phyloP scores from a whole-genome alignment of 2,329 filamentous ascomycete species.

The Didymella pomorum region DNA sequence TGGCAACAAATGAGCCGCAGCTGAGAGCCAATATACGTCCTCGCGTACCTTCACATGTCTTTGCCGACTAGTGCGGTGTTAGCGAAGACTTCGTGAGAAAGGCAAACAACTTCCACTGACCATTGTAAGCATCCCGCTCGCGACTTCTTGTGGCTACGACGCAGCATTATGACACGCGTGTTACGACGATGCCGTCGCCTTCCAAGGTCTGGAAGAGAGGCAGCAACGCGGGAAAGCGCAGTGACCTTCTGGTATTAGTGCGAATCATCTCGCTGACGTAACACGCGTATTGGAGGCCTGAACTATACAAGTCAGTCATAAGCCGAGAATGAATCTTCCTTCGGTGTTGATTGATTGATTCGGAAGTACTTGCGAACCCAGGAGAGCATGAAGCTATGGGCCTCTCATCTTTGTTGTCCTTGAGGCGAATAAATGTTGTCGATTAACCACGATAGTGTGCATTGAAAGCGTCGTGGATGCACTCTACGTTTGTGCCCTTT shows the following conservation, averaged over 20 bases:
- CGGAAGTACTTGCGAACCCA: not conserved
- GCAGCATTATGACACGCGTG: not conserved
- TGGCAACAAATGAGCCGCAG: not conserved
- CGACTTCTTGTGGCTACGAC: not conserved
- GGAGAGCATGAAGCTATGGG: too few relatives aligned
- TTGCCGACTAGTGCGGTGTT: not conserved
- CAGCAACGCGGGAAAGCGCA: not conserved
- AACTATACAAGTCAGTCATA: not conserved
- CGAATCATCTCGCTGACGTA: not conserved
- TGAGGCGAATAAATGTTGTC: not conserved
- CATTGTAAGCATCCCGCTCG: not conserved
- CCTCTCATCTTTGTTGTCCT: not conserved
- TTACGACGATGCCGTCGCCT: not conserved
- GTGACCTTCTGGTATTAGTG: not conserved
- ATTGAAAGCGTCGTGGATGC: too few relatives aligned
- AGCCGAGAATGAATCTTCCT: not conserved
- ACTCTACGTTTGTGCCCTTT: too few relatives aligned
- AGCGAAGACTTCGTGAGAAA: not conserved
- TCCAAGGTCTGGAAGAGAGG: not conserved
- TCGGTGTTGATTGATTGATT: not conserved
- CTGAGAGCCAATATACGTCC: too few relatives aligned
- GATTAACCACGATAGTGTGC: too few relatives aligned
- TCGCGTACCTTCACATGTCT: not conserved
- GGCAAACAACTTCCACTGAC: not conserved
- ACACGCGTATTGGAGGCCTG: not conserved